These are phyloP conservation scores for Letharia lupina DNA, from an alignment of 495 filamentous ascomycete genomes.

Conservation along the genomic window DNA sequence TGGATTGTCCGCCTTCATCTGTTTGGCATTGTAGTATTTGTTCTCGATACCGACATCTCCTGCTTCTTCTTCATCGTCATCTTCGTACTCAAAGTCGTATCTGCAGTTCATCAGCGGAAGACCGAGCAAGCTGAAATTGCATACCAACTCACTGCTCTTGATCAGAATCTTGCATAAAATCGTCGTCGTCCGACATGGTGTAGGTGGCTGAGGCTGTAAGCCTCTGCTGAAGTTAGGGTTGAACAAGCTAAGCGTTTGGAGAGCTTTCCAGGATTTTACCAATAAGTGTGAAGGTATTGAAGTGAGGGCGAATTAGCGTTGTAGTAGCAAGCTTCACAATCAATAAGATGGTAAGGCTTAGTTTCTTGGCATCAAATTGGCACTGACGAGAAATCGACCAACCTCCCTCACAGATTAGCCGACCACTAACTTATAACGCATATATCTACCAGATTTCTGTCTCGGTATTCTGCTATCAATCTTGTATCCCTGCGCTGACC, in stretches of 20 bases:
- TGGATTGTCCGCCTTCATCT: constrained; percentile 79
- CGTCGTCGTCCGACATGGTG: constrained; percentile 93
- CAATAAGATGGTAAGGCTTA: constrained; percentile 8
- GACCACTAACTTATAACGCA: neutral
- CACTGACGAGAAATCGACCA: neutral
- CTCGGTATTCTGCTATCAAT: neutral
- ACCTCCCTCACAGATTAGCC: too few relatives aligned
- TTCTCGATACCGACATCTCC: constrained; percentile 95
- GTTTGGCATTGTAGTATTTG: constrained; percentile 99
- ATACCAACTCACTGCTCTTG: constrained; percentile 57
- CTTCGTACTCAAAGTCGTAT: constrained; percentile 96
- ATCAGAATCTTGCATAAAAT: constrained; percentile 98
- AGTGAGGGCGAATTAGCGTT: too few relatives aligned
- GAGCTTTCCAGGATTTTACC: neutral
- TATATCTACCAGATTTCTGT: neutral
- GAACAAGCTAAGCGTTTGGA: neutral
- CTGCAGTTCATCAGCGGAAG: constrained; percentile 34
- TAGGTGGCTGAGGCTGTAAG: constrained; percentile 21
- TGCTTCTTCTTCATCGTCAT: constrained; percentile 78
- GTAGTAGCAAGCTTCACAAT: neutral
- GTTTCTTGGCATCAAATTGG: constrained; percentile 8
- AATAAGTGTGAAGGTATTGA: neutral
- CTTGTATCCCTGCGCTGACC: neutral
- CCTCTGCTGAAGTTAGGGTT: neutral
- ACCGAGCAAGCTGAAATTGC: neutral